Base-by-base conservation (phyloP, 2,329 filamentous ascomycete genomes). In the Cryoendolithus antarcticus region DNA sequence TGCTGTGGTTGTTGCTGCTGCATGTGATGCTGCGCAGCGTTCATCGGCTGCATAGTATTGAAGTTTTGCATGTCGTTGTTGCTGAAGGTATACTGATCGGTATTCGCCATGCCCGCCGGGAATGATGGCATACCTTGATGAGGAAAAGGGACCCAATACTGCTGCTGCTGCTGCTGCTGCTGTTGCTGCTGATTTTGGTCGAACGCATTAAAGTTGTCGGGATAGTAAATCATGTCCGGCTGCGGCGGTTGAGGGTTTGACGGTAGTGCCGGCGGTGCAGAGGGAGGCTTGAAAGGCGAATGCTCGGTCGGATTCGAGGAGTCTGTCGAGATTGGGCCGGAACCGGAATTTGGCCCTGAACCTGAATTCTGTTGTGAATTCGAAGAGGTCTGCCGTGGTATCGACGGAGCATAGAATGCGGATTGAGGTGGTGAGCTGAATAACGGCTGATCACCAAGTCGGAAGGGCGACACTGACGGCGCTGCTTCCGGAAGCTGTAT, bases 401-500 rank as follows among this genome's bases (percentile, higher is more conserved):
- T 57, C 0, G 53, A 51, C 2, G 55, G 49, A 1, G 52, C 53
- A 28, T 52, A 58, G 44, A 57, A 57, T 4, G 50, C 48, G 6
- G 51, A 51, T 4, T 49, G 43, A 12, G 49, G 47, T 2, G 54
- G 51, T 9, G 46, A 48, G 1, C 41, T 33, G 12, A 43, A 32
- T 8, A 12, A n/a, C 2, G 33, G 30, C 2, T 24, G 32, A 27
- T 32, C 44, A 37, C 32, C 42, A 47, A 19, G 34, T 43, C 24
- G 55, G 47, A 41, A 61, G 11, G 34, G 57, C 37, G 39, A 47
- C 43, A 41, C 52, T 48, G 44, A 48, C 40, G 40, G 51, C 30
- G 44, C 61, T 33, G 44, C 56, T 31, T 64, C 59, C 2, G 65
- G 66, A 8, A 64, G 58, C 2, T 58, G 50, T 24, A 68, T 52